A percentile compares a stretch with the other conserved stretches of the same genome.
Evolutionary conservation across 345 rosid genomes (phyloP).

Genomic region (Pistacia integerrima): DNA sequence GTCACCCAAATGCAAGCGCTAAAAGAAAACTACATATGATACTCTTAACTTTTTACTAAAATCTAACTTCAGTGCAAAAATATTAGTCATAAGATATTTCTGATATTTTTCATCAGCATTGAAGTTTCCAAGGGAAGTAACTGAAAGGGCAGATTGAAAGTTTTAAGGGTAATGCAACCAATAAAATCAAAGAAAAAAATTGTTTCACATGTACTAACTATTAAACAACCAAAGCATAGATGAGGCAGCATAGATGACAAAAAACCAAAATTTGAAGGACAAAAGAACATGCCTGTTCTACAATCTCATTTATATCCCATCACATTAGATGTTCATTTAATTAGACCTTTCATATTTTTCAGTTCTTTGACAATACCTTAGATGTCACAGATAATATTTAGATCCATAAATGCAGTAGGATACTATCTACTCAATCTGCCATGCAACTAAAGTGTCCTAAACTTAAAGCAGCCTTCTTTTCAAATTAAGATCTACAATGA

Average conservation of each 20-base stretch:
- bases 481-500: slow-evolving; percentile 1
- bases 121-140: not conserved
- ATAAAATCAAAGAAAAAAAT: slow-evolving; percentile 4
- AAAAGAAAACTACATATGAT: not conserved
- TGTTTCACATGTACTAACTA: not conserved
- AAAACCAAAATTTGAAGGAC: not conserved
- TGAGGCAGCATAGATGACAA: not conserved
- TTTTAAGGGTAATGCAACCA: not conserved
- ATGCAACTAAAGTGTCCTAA: slow-evolving; percentile 3
- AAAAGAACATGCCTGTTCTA: not conserved
- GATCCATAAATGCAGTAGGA: not conserved
- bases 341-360: not conserved
- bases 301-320: not conserved
- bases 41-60: not conserved
- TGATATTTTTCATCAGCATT: not conserved
- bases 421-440: not conserved
- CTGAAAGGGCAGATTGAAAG: not conserved
- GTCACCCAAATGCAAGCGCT: not conserved
- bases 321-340: not conserved
- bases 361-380: not conserved
- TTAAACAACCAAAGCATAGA: not conserved
- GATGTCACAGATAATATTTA: not conserved
- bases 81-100: not conserved
- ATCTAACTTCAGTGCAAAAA: not conserved
- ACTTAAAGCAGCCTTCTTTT: not conserved